A percentile compares a stretch with the other conserved stretches of the same genome.
Conservation (phyloP, 2,329 filamentous ascomycete species). For the Cercospora zeae-maydis region DNA sequence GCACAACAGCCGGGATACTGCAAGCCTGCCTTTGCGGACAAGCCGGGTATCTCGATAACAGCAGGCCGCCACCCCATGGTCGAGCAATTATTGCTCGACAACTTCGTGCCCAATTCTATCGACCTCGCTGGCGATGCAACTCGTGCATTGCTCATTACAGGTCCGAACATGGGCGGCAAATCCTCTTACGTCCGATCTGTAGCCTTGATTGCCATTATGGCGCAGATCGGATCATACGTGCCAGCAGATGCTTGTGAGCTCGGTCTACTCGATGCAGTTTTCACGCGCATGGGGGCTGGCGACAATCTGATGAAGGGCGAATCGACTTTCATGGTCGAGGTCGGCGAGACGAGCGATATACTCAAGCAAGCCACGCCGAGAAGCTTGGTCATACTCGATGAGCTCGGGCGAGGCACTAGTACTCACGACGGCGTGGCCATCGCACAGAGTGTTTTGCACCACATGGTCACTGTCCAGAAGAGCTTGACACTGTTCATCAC, state of each 20-base stretch:
- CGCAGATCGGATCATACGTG: conserved; percentile 91
- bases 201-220: conserved; percentile 87
- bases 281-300: conserved; percentile 91
- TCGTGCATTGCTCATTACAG: conserved; percentile 82
- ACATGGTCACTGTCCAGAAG: conserved; percentile 69
- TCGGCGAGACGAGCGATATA: conserved; percentile 88
- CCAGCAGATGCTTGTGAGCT: conserved; percentile 71
- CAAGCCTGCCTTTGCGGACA: conserved; percentile 66
- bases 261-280: conserved; percentile 84
- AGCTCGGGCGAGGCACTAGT: conserved; percentile 86
- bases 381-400: conserved; percentile 86
- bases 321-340: conserved; percentile 96
- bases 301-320: conserved; percentile 96
- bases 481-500: conserved; percentile 94
- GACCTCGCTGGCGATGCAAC: conserved; percentile 62
- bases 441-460: conserved; percentile 82
- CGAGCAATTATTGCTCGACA: conserved; percentile 78
- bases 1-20: conserved; percentile 83
- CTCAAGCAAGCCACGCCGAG: conserved; percentile 82
- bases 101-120: conserved; percentile 89
- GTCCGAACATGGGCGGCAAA: conserved; percentile 98
- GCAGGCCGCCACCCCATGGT: conserved; percentile 92
- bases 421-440: conserved; percentile 97
- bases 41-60: conserved; percentile 65
- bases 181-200: conserved; percentile 94